These are phyloP conservation scores for Cystofilobasidium macerans DNA, from an alignment of 768 basidiomycete genomes.

Conservation along the genomic window DNA sequence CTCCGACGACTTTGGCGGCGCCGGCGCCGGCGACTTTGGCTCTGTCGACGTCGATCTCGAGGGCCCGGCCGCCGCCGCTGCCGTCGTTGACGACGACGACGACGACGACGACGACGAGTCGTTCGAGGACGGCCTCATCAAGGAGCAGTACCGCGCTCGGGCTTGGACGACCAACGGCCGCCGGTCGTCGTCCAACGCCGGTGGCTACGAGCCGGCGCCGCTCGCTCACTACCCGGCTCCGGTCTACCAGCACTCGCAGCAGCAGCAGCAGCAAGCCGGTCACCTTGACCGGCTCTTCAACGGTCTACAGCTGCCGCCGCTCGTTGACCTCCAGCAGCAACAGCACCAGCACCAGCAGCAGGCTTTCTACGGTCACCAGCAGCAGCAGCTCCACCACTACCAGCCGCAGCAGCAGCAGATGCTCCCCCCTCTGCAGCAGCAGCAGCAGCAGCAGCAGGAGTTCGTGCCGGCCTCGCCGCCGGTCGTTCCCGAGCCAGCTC, in stretches of 20 bases:
- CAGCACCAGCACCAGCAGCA: neutral
- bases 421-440: slow-evolving; percentile 6
- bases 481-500: too few species aligned
- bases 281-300: slow-evolving; percentile 23
- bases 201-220: neutral
- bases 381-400: neutral
- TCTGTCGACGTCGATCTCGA: too few species aligned
- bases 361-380: neutral
- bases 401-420: slow-evolving; percentile 12
- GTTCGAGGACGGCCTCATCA: slow-evolving; percentile 15
- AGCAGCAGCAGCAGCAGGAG: neutral
- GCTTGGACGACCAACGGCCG: slow-evolving; percentile 9
- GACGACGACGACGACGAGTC: slow-evolving; percentile 12
- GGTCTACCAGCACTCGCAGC: slow-evolving; percentile 6
- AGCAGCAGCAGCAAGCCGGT: slow-evolving; percentile 11
- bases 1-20: neutral
- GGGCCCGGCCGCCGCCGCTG: neutral
- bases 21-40: neutral
- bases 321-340: neutral
- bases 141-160: slow-evolving; percentile 21
- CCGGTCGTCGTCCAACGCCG: neutral
- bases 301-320: slow-evolving; percentile 11
- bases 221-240: neutral
- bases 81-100: too few species aligned
- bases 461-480: slow-evolving; percentile 3